These are phyloP conservation scores for Solanum hybrid DNA, from an alignment of 305 asterid species.

Conservation along the genomic window DNA sequence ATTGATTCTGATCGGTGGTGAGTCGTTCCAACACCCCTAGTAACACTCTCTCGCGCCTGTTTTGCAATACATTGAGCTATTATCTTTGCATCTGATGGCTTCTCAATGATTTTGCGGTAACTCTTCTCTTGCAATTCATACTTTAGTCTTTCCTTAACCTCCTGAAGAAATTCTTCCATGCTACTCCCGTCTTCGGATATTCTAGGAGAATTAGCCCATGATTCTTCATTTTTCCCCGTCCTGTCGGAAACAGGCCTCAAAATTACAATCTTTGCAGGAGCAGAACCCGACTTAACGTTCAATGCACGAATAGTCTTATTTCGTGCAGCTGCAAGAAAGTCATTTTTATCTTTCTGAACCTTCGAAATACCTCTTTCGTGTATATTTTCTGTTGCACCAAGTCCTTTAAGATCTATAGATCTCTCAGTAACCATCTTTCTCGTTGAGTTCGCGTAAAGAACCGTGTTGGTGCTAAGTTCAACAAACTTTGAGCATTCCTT, in stretches of 20 bases:
- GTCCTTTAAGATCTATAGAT: not conserved
- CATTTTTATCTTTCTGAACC: not conserved
- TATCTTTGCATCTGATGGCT: slow-evolving; percentile 62
- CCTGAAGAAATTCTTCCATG: slow-evolving; percentile 76
- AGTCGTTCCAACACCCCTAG: slow-evolving; percentile 49
- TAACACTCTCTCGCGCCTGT: slow-evolving; percentile 63
- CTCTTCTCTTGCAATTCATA: slow-evolving; percentile 64
- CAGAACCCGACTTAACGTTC: slow-evolving; percentile 17
- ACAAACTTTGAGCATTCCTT: slow-evolving; percentile 48
- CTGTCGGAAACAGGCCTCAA: slow-evolving; percentile 75
- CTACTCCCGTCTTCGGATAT: slow-evolving; percentile 49
- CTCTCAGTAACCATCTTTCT: slow-evolving; percentile 20
- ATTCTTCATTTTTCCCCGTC: slow-evolving; percentile 32
- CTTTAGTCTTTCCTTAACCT: slow-evolving; percentile 81
- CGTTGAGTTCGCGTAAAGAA: slow-evolving; percentile 35
- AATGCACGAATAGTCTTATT: slow-evolving; percentile 22
- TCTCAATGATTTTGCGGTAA: slow-evolving; percentile 40
- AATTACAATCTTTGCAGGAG: slow-evolving; percentile 67
- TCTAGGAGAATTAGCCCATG: slow-evolving; percentile 67
- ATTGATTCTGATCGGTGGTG: slow-evolving; percentile 73
- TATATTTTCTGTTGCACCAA: not conserved
- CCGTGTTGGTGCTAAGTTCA: slow-evolving; percentile 33
- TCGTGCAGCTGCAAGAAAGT: not conserved
- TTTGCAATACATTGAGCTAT: slow-evolving; percentile 71
- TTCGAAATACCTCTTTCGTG: not conserved